Base-by-base conservation (phyloP, 148 eudicot species). In the Salicornia ramosissima region DNA sequence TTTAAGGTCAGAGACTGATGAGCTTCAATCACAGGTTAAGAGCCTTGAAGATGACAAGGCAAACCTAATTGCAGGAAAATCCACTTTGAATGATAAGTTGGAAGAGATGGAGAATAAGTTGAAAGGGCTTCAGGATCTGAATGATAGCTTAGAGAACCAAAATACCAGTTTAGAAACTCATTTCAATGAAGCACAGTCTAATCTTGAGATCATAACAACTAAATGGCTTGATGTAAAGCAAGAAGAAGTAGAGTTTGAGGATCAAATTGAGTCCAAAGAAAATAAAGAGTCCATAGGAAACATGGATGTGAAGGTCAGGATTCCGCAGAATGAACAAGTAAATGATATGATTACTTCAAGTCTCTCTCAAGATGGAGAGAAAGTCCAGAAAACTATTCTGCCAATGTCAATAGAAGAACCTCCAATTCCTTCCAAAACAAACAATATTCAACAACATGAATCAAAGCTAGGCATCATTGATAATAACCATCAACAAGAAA, bases 41-140 rank as follows among this genome's bases (percentile, higher is more conserved):
- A 81, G 54, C 69, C 81, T 94, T 76, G 93, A 91, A 72, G 86
- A 77, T 29, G 91, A 94, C 46, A 94, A 89, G 80, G 85, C 86
- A 21, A 77, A 58, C 52, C 71, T 89, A 73, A 80, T 79, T 34
- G 88, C 83, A 51, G 90, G 79, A 46, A 80, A 73, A 29, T 71
- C 80, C 53, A 79, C 61, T 62, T 64, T 88, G 82, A 85, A 26
- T 7, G 64, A 67, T 26, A 79, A 72, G 79, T 66, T 94, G 65
- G 81, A 59, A 54, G 87, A 83, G 60, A 68, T 89, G 90, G 97
- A 88, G 75, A 72, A 77, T 25, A 87, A 87, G 68, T 61, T 87
- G 73, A 75, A 73, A 31, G 80, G 67, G 45, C 60, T 91, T 39
- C 79, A 86, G 71, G 77, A 82, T 65, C 72, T 94, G 53, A 81